Conservation (phyloP, 148 eudicot genomes). For the Silene uniflora region DNA sequence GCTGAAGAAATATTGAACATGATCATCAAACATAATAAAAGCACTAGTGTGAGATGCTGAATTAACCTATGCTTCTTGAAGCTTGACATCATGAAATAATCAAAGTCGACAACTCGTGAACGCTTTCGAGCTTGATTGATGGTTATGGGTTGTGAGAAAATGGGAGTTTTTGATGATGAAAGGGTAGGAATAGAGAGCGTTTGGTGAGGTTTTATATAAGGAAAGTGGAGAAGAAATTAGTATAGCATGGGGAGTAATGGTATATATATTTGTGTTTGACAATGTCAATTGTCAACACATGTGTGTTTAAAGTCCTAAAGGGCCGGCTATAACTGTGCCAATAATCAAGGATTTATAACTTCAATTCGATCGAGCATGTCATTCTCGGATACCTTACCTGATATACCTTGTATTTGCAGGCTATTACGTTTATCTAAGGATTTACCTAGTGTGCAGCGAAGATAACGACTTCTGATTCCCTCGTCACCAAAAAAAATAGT, state of each 20-base stretch:
- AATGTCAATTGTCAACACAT: constrained; percentile 23
- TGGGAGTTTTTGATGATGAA: background rate
- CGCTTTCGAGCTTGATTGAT: background rate
- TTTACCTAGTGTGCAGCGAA: too few relatives aligned
- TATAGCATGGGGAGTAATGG: background rate
- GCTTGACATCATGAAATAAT: constrained; percentile 4
- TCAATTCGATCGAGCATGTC: too few relatives aligned
- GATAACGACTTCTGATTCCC: too few relatives aligned
- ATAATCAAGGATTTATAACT: too few relatives aligned
- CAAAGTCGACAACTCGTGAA: background rate
- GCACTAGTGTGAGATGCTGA: background rate
- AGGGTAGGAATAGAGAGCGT: background rate
- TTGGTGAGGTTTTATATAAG: constrained; percentile 20
- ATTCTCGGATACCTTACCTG: too few relatives aligned
- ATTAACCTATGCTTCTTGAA: constrained; percentile 2
- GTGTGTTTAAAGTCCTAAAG: constrained; percentile 4
- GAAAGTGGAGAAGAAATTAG: background rate
- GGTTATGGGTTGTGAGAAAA: background rate
- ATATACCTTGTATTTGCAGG: too few relatives aligned
- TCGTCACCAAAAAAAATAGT: too few relatives aligned
- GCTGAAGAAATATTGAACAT: constrained; percentile 7
- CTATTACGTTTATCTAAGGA: too few relatives aligned
- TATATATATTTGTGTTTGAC: constrained; percentile 18
- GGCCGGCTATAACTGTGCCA: background rate
- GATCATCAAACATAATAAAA: constrained; percentile 10